Base-by-base conservation (phyloP, 345 rosid species). In the Triadica sebifera region DNA sequence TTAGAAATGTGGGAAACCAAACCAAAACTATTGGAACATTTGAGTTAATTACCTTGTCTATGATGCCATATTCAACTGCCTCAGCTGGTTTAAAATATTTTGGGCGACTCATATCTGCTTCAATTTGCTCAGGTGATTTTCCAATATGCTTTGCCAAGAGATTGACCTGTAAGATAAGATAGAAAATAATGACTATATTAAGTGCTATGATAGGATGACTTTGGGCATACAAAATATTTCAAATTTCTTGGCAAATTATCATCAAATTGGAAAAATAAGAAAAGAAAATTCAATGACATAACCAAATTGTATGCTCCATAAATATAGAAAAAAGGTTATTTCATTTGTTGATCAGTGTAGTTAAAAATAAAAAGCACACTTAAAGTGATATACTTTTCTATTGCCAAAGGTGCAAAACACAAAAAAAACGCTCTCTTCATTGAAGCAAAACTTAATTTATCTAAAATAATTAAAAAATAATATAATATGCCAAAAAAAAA, bases 51-150 rank as follows among this genome's bases (percentile, higher is more conserved):
- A 77, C 98, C 97, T 91, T 91, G 82, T 93, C 99, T 69, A 94
- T 91, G 87, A 93, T 86, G 77, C 97, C 97, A 61, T 93, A 93
- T 85, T 91, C 98, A 84, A 95, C 88, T 34, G 87, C 94, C 77
- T 90, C 94, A 34, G 86, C 76, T 22, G 94, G 91, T 73, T 81
- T 85, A 70, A 87, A 95, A 75, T 92, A 95, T 86, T 95, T 91
- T 4, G 99, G 98, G 17, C 93, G 89, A 74, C 86, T 84, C 77
- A 85, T 86, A 79, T 91, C 96, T 65, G 86, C 91, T 80, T 92
- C 96, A 69, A 95, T 95, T 86, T 91, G 86, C 85, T 88, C 92
- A 3, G 85, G 86, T 39, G 97, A 78, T 82, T 93, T 86, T 70
- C 96, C 91, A 34, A 76, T 85, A 67, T 89, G 90, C 86, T 85